A percentile compares a stretch with the other conserved stretches of the same genome.
phyloP scores from a whole-genome alignment of 805 yeast species.

The Candida piceae region DNA sequence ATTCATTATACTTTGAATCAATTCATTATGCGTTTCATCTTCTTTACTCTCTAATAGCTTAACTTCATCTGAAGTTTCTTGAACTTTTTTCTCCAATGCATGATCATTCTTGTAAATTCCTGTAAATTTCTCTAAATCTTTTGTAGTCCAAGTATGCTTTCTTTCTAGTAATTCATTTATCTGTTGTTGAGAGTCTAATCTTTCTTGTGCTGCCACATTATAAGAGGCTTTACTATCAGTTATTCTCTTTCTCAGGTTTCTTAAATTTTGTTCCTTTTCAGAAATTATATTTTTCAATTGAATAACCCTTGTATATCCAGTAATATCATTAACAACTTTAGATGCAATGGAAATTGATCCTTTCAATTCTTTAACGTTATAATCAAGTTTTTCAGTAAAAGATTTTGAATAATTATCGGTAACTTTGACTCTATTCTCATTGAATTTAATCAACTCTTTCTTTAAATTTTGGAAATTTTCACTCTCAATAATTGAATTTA shows the following conservation, averaged over 20 bases:
- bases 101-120: conserved; percentile 78
- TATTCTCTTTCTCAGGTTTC: conserved; percentile 43
- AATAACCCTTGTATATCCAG: conserved; percentile 85
- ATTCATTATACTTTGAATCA: conserved; percentile 74
- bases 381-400: conserved; percentile 38
- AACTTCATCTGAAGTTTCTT: conserved; percentile 42
- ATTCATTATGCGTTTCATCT: conserved; percentile 62
- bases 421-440: conserved; percentile 17
- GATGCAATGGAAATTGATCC: conserved; percentile 57
- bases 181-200: conserved; percentile 73
- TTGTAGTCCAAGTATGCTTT: conserved; percentile 73
- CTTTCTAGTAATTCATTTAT: conserved; percentile 84
- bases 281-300: conserved; percentile 59
- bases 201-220: conserved; percentile 52
- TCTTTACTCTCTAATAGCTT: conserved; percentile 53
- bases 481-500: conserved; percentile 27
- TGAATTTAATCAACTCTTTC: conserved; percentile 26
- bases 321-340: conserved; percentile 75
- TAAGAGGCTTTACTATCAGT: conserved; percentile 46
- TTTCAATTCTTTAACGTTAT: conserved; percentile 51
- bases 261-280: conserved; percentile 46
- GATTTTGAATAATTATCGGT: conserved; percentile 33
- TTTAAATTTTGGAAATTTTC: conserved; percentile 30
- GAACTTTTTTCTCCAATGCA: conserved; percentile 57
- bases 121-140: conserved; percentile 82